Evolutionary conservation across 2,329 filamentous ascomycete genomes (phyloP), one percentile per base, ranked within the genome.

Genomic region (Claviceps sorghi): DNA sequence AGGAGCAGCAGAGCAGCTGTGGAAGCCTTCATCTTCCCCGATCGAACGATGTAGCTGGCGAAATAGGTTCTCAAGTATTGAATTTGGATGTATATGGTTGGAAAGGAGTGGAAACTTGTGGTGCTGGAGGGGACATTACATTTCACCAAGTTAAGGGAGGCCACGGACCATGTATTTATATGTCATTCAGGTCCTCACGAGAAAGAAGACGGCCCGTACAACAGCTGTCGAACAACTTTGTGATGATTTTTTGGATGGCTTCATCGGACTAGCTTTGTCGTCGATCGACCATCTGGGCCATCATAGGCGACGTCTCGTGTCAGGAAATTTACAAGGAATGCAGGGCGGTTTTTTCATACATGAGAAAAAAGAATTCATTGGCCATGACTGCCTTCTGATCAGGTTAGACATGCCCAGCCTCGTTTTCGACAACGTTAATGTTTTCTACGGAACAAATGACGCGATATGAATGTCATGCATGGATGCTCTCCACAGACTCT

Each of bases 1-100:
- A 52, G 29, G 45, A 52, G 51, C 15, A 52, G 45, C 41, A 52
- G n/a, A 19, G 45, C 22, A 21, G 51, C 51, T 29, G 36, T 34
- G 15, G n/a, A 30, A 8, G 45, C 44, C 51, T 52, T 52, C 51
- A 52, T 52, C 15, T 43, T 48, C 22, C 2, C 15, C n/a, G n/a
- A 11, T 19, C 34, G 38, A 29, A n/a, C 29, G 49, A 26, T 34
- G 19, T 43, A 13, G 6, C 7, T 10, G 22, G 26, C 19, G 48
- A 21, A 34, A n/a, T 44, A 7, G 17, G 9, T n/a, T n/a, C 13
- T 10, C 4, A 7, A 34, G 8, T 10, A 32, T 13, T 21, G 19
- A 15, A n/a, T 29, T 22, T 10, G 30, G 21, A 11, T 46, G 42
- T 38, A 30, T 29, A 4, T 19, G 13, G 29, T 22, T 30, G 41